Evolutionary conservation across 2,329 filamentous ascomycete genomes (phyloP), one percentile per base, ranked within the genome.

Genomic region (Penicillium nordicum): DNA sequence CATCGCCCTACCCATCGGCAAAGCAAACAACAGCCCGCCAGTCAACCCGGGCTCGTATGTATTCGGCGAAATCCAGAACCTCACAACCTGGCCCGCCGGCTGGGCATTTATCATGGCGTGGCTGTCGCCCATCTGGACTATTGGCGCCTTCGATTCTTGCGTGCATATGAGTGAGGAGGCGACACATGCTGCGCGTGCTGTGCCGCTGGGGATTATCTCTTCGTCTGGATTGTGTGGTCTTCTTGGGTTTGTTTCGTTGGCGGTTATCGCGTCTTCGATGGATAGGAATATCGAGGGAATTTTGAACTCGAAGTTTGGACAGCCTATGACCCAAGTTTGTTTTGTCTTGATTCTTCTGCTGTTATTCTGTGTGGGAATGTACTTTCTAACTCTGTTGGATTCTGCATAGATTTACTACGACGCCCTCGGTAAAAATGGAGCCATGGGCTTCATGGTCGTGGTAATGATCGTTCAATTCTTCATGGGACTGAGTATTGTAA

Each of bases 121-220:
- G 82, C 73, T 87, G 14, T 78, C 76, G 25, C 84, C 84, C 0
- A 86, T 87, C 58, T 87, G 84, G 84, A 84, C 83, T 0, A 75
- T 74, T 44, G 74, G 74, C 0, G 78, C 76, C 1, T 85, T 85
- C 57, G 82, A 85, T 64, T 79, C 78, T 1, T 84, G 82, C 54
- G 81, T 82, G 10, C 81, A 85, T 63, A 84, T 86, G 76, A 80
- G 78, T 40, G 84, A 86, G 68, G 84, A 86, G 66, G 83, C 84
- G 0, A 74, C 80, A 38, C 84, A 87, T 69, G 84, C 84, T 2
- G 79, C 82, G 5, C 81, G 78, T 45, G 82, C 83, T 1, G 83
- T 85, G 1, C 84, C 53, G 21, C 5, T 57, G 23, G 55, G 55
- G 3, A 57, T 57, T 23, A 50, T 57, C 12, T 45, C 84, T 23